Conservation (phyloP, 805 yeast species). For the Wickerhamiella siamensis region DNA sequence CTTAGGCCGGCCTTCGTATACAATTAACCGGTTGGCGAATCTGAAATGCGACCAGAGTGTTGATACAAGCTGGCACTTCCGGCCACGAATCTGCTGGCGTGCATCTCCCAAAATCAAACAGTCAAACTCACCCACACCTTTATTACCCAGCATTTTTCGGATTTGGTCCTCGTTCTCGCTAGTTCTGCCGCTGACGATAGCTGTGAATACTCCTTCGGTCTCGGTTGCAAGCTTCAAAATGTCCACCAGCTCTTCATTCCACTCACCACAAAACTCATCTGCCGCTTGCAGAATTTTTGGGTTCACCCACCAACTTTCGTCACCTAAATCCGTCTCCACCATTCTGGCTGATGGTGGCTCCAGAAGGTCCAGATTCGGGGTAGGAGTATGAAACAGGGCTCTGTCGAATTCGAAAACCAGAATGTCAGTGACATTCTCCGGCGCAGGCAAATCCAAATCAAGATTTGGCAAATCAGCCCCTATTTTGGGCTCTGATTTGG, state of each 20-base stretch:
- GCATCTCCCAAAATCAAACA: conserved; percentile 13
- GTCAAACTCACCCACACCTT: conserved; percentile 9
- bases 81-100: conserved; percentile 1
- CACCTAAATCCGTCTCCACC: conserved; percentile 10
- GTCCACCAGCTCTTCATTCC: conserved; percentile 13
- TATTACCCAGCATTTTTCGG: conserved; percentile 5
- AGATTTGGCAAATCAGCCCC: neutral
- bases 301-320: conserved; percentile 10
- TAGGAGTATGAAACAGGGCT: conserved; percentile 13
- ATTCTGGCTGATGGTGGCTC: conserved; percentile 6
- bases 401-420: conserved; percentile 16
- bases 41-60: conserved; percentile 12
- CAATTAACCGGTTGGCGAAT: conserved; percentile 7
- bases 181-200: conserved; percentile 13
- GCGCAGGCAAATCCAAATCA: neutral
- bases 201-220: conserved; percentile 5
- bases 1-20: conserved; percentile 10
- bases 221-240: conserved; percentile 6
- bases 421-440: conserved; percentile 10
- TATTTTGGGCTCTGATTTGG: no score
- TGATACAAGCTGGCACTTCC: conserved; percentile 7
- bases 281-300: conserved; percentile 12
- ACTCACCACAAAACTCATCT: conserved; percentile 2
- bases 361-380: conserved; percentile 9
- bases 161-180: conserved; percentile 5